Base-by-base conservation (phyloP, 192 early-diverging fungal species). In the Phlyctochytrium arcticum region DNA sequence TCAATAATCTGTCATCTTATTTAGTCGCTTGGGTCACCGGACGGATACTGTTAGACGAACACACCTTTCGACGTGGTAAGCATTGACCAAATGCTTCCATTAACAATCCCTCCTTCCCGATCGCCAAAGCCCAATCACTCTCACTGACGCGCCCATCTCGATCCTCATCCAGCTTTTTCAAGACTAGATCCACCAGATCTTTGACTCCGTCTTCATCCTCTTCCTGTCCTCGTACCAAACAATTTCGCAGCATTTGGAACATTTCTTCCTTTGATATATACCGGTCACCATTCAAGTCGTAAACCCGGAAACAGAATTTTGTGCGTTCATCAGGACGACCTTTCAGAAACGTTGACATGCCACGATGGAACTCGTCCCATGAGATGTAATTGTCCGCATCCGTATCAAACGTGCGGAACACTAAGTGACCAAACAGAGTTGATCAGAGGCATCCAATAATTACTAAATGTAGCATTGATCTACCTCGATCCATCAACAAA, bases 251-350 rank as follows among this genome's bases (percentile, higher is more conserved):
- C 77, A 85, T 79, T 57, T 83, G 81, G 63, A 74, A 85, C 83
- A 85, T 85, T 65, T 85, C 83, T 47, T 85, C 83, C 60, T 85
- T 85, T 36, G 79, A 78, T 47, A 85, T 84, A 68, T 81, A 81
- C 10, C 78, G 73, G 67, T 85, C 83, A 24, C 81, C 81, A 42
- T 85, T 85, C 10, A 85, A 58, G 62, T 85, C 83, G 54, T 85
- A 85, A 6, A 85, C 79, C 23, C 83, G 66, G 68, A 85, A 85
- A 65, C 81, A 83, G 56, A 83, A 85, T 51, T 75, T 75, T 19
- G 77, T 57, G 31, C 68, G 67, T 57, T 83, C 80, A 59, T 83
- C 80, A 21, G 68, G 69, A 9, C 71, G 67, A 17, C 80, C 80
- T 54, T 81, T 81, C 23, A 85, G 66, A 54, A 81, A 83, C 5